Evolutionary conservation across 768 basidiomycete species (phyloP).

Genomic region (Suillus subalutaceus): DNA sequence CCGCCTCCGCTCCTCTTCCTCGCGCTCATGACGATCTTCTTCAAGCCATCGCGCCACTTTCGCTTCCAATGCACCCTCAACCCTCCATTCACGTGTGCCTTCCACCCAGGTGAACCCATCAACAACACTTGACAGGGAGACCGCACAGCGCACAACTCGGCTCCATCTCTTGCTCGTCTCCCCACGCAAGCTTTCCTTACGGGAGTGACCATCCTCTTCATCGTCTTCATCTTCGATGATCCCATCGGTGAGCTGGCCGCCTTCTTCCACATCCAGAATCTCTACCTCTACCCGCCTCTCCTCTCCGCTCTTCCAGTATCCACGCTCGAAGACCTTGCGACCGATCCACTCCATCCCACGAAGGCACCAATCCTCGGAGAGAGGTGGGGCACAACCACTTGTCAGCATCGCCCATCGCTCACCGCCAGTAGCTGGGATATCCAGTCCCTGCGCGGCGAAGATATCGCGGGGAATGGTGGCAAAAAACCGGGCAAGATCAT

Average conservation of each 20-base stretch:
- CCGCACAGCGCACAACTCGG: conserved; percentile 68
- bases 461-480: conserved; percentile 57
- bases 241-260: conserved; percentile 66
- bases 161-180: conserved; percentile 70
- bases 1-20: conserved; percentile 69
- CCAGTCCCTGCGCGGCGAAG: conserved; percentile 49
- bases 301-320: conserved; percentile 88
- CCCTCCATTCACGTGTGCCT: conserved; percentile 60
- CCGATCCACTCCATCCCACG: conserved; percentile 98
- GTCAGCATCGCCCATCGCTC: conserved; percentile 72
- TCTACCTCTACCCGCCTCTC: conserved; percentile 75
- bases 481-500: conserved; percentile 67
- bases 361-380: conserved; percentile 94
- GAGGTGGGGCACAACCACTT: conserved; percentile 65
- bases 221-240: conserved; percentile 80
- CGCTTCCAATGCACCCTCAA: conserved; percentile 65
- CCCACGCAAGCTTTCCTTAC: conserved; percentile 20
- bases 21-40: conserved; percentile 66
- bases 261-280: conserved; percentile 67
- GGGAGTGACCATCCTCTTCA: conserved; percentile 42
- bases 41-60: conserved; percentile 73
- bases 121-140: conserved; percentile 68
- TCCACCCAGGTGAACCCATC: conserved; percentile 75
- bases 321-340: conserved; percentile 86
- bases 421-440: conserved; percentile 32